A percentile compares a stretch with the other conserved stretches of the same genome.
Evolutionary conservation across 1,284 basidiomycete species (phyloP).

Genomic region (Apiotrichum mycotoxinovorans): DNA sequence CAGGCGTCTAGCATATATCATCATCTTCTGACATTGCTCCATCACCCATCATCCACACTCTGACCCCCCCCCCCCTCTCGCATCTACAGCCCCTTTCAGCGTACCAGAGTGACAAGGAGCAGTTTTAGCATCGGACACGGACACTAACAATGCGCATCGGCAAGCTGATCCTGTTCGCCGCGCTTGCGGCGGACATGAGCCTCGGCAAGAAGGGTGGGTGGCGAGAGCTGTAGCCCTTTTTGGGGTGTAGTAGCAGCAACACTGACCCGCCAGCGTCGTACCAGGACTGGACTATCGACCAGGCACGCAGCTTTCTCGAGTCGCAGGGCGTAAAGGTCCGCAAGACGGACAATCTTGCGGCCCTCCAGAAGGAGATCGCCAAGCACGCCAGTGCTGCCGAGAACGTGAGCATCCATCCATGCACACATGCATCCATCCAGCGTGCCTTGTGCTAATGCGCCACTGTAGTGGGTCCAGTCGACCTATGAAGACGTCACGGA

Average conservation of each 20-base stretch:
- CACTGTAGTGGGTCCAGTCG: conserved; percentile 39
- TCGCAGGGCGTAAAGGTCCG: conserved; percentile 65
- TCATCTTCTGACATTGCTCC: too few species aligned
- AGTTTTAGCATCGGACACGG: too few species aligned
- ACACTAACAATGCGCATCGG: background rate
- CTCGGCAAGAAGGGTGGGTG: conserved; percentile 44
- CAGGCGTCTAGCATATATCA: too few species aligned
- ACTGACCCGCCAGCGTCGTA: conserved; percentile 53
- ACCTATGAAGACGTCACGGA: conserved; percentile 44
- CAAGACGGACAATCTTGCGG: conserved; percentile 48
- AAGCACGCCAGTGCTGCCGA: conserved; percentile 55
- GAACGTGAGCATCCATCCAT: conserved; percentile 21
- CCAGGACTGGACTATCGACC: conserved; percentile 60
- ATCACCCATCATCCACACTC: too few species aligned
- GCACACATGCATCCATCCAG: background rate
- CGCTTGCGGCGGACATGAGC: conserved; percentile 40
- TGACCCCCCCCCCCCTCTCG: too few species aligned
- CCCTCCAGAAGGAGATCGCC: conserved; percentile 55
- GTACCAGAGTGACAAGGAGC: too few species aligned
- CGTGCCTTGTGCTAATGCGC: conserved; percentile 47
- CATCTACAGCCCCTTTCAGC: too few species aligned
- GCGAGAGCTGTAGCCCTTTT: background rate
- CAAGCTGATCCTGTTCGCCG: conserved; percentile 21
- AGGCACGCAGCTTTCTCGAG: conserved; percentile 68
- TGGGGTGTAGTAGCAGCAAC: too few species aligned